Evolutionary conservation across 495 filamentous ascomycete species (phyloP).

Genomic region (Penicillium longicatenatum): DNA sequence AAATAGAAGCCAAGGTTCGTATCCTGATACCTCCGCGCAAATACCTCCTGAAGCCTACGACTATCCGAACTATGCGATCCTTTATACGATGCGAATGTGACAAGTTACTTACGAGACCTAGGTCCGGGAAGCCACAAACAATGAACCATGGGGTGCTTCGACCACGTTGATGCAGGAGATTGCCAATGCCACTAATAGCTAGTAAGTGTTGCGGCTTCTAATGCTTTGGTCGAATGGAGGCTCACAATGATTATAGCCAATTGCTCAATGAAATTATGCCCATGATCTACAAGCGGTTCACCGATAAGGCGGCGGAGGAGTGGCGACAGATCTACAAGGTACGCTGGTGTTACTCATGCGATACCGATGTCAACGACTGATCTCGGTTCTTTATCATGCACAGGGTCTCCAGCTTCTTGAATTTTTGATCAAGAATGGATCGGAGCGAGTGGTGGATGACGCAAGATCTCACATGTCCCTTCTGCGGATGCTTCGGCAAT

Average conservation of each 20-base stretch:
- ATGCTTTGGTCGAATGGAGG: conserved; percentile 5
- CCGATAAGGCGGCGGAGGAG: conserved; percentile 96
- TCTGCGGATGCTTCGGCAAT: conserved; percentile 97
- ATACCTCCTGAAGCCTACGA: background rate
- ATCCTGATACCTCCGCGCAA: conserved; percentile 14
- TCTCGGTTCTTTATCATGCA: conserved; percentile 6
- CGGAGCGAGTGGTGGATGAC: conserved; percentile 96
- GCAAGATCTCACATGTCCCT: conserved; percentile 92
- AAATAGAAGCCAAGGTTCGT: conserved; percentile 96
- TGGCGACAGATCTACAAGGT: conserved; percentile 99
- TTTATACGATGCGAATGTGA: background rate
- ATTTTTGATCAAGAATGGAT: conserved; percentile 97
- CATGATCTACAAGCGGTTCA: conserved; percentile 99
- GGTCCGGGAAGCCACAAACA: conserved; percentile 97
- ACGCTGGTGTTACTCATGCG: background rate
- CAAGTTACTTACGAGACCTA: conserved; percentile 37
- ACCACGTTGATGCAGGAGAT: conserved; percentile 95
- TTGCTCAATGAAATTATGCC: conserved; percentile 99
- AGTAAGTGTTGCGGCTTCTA: conserved; percentile 61
- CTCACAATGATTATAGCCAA: conserved; percentile 64
- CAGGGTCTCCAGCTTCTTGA: conserved; percentile 91
- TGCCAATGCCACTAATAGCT: conserved; percentile 95
- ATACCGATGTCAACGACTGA: background rate
- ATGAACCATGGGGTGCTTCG: conserved; percentile 95
- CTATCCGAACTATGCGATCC: background rate